Evolutionary conservation across 208 protist species (phyloP), one percentile per base, ranked within the genome.

Genomic region (Crithidia expoeki): DNA sequence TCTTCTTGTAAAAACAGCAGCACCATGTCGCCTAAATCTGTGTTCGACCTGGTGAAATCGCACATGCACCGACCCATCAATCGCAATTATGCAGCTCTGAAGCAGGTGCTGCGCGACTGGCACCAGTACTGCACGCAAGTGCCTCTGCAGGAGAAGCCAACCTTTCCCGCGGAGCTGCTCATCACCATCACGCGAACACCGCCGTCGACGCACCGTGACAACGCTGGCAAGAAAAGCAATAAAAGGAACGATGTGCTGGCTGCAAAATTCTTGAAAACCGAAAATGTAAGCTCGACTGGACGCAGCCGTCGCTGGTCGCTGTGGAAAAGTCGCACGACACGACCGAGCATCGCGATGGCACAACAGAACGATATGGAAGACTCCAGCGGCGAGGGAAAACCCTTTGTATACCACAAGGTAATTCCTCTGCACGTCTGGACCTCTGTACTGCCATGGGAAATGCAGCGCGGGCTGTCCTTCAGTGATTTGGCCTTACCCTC

Each of bases 381-480:
- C 12, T 17, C 5, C 1, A 36, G n/a, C 16, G 42, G 2, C 9
- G 51, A n/a, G 10, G 1, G 19, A 4, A 68, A 59, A 17, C 72
- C 64, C 0, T 50, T 49, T 32, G 72, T 77, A 21, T 77, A 72
- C 46, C 63, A 40, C 42, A 80, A 76, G 34, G 59, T 67, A 7
- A 72, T 96, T 38, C 88, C 88, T 17, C 68, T 96, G 68, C 70
- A 66, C 16, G 70, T 96, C 53, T 96, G 88, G 86, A 88, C 90
- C 11, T 79, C 90, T 19, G 73, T 96, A 64, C 79, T 96, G 62
- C 90, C 90, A 12, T 96, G 90, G 88, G 88, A 96, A 70, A 84
- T 93, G 76, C 88, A 94, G 66, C 84, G 88, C 5, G 90, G 90
- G 12, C 84, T 96, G 19, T 96, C 90, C 16, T 74, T 78, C 61